These are phyloP conservation scores for Cytospora chrysosperma DNA, from an alignment of 2,329 filamentous ascomycete genomes.

Conservation along the genomic window DNA sequence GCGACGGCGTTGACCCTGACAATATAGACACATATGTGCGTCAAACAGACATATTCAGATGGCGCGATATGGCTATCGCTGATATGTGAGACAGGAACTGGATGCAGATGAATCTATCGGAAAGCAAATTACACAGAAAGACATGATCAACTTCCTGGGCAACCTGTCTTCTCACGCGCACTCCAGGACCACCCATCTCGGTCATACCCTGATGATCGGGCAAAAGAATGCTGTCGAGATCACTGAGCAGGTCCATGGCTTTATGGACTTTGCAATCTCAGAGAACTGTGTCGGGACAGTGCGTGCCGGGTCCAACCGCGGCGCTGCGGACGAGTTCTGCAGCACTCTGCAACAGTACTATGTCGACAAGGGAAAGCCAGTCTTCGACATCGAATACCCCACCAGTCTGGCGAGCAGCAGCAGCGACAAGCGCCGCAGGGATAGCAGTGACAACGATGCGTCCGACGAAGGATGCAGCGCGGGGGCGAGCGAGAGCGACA, in stretches of 20 bases:
- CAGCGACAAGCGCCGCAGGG: neutral
- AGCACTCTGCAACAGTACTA: constrained; percentile 17
- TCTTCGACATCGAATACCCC: constrained; percentile 23
- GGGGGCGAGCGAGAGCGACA: constrained; percentile 1
- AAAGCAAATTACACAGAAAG: constrained; percentile 19
- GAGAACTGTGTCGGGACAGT: constrained; percentile 18
- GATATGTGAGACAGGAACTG: neutral
- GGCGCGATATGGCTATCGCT: neutral
- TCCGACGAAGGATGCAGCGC: constrained; percentile 9
- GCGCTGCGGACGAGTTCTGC: constrained; percentile 13
- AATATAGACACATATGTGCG: constrained; percentile 21
- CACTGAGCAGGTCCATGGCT: constrained; percentile 1
- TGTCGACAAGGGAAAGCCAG: constrained; percentile 17
- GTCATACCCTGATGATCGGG: constrained; percentile 17
- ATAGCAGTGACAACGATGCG: neutral
- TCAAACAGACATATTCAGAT: neutral
- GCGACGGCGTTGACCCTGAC: constrained; percentile 21
- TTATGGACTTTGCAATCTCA: constrained; percentile 21
- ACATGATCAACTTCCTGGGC: constrained; percentile 18
- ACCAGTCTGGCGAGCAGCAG: constrained; percentile 13
- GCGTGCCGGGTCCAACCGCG: constrained; percentile 7
- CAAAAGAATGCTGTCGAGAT: constrained; percentile 21
- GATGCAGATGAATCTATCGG: constrained; percentile 14
- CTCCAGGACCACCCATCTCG: constrained; percentile 16
- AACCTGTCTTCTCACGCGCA: constrained; percentile 14